These are phyloP conservation scores for Oehlia diaphana DNA, from an alignment of 192 early-diverging fungal species.

Conservation along the genomic window DNA sequence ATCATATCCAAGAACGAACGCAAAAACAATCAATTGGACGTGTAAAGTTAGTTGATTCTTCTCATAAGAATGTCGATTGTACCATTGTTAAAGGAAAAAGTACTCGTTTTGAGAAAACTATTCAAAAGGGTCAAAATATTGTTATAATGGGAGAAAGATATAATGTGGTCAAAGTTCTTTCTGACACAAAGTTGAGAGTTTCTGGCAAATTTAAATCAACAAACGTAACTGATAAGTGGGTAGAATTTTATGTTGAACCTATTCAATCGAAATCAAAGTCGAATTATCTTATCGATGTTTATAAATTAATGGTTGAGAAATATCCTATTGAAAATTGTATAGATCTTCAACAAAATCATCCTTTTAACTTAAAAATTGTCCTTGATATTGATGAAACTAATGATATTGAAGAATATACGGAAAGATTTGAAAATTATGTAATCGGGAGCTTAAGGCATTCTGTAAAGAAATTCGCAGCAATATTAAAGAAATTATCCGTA, in stretches of 20 bases:
- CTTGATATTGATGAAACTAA: neutral
- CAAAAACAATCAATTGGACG: neutral
- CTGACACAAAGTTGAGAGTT: slow-evolving; percentile 19
- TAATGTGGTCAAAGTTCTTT: slow-evolving; percentile 8
- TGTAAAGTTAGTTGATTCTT: neutral
- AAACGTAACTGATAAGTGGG: neutral
- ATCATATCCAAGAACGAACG: neutral
- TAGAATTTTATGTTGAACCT: neutral
- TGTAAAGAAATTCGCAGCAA: neutral
- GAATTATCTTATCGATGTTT: slow-evolving; percentile 8
- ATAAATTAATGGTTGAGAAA: slow-evolving; percentile 2
- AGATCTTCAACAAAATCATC: neutral
- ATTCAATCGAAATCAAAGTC: neutral
- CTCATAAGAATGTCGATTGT: too few relatives aligned
- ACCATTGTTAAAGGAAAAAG: neutral
- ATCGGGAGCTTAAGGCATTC: neutral
- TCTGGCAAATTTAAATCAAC: neutral
- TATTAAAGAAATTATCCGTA: neutral
- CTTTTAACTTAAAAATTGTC: neutral
- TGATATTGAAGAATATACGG: neutral
- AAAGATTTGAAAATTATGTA: slow-evolving; percentile 13
- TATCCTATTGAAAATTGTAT: slow-evolving; percentile 13
- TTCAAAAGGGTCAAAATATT: slow-evolving; percentile 5
- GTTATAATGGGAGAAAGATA: slow-evolving; percentile 18
- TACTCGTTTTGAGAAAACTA: neutral